Evolutionary conservation across 345 rosid species (phyloP).

Genomic region (Hypericum androsaemum): DNA sequence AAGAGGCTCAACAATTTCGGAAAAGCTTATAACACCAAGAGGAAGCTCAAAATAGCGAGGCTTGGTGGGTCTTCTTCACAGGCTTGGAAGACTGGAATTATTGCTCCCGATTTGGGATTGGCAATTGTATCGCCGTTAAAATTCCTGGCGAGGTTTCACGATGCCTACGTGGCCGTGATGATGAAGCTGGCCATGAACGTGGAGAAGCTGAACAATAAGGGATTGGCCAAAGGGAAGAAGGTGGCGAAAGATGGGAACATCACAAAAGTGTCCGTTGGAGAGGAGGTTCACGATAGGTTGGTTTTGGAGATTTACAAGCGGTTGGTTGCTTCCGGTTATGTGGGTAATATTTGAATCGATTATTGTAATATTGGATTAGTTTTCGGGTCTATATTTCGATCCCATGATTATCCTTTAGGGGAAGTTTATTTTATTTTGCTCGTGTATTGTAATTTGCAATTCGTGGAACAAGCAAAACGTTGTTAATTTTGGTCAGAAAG

Average conservation of each 20-base stretch:
- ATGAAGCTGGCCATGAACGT: constrained; percentile 15
- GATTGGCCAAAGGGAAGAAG: neutral
- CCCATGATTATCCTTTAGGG: too few species aligned
- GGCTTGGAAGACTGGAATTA: neutral
- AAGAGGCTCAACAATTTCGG: neutral
- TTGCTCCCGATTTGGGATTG: neutral
- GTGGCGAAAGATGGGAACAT: neutral
- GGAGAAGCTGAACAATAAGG: constrained; percentile 10
- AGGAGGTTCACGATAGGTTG: constrained; percentile 15
- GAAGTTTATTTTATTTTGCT: too few species aligned
- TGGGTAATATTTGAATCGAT: too few species aligned
- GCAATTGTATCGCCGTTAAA: constrained; percentile 20
- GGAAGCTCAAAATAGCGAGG: neutral
- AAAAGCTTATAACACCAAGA: neutral
- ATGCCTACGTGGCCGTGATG: constrained; percentile 26
- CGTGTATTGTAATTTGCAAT: too few species aligned
- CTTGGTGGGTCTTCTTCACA: neutral
- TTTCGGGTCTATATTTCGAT: too few species aligned
- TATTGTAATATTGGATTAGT: too few species aligned
- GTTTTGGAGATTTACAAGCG: constrained; percentile 28
- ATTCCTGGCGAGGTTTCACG: constrained; percentile 24
- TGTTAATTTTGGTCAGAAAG: too few species aligned
- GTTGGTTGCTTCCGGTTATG: constrained; percentile 30
- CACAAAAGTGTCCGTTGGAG: neutral
- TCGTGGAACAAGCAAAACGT: too few species aligned